Base-by-base conservation (phyloP, 371 early-diverging fungal genomes). In the Sporodiniella umbellata region DNA sequence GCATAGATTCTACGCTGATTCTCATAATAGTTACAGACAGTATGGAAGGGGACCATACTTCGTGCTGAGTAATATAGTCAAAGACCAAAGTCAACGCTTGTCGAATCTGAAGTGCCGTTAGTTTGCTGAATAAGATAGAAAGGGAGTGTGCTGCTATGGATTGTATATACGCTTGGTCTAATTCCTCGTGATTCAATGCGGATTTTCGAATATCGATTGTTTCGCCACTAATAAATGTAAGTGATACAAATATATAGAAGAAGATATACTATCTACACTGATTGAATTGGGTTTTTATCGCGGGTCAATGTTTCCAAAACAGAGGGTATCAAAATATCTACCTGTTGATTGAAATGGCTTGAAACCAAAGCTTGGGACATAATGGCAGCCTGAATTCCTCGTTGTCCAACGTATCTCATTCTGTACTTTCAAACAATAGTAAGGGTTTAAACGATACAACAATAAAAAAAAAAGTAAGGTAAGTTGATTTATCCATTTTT, bases 31-130 rank as follows among this genome's bases (percentile, higher is more conserved):
- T 75, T 1, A 83, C 68, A 15, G n/a, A n/a, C n/a, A 69, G 76
- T 54, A 75, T 71, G 14, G 60, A 59, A 33, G 77, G 57, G 17
- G 84, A 76, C 88, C 88, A 87, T 35, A 66, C 52, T 7, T 73
- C 57, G 35, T 76, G 56, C 26, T 76, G 66, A 47, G 86, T 85
- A 65, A 89, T 60, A 56, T 72, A 77, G 11, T 78, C 63, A 60
- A 83, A 75, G 26, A 75, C 53, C 14, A 78, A 76, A 24, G 49
- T 54, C 14, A 87, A 59, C 3, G 79, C 60, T 12, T 60, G 42
- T 31, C 77, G 66, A 30, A 86, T 62, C 28, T 72, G 69, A 1
- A 64, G 62, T 1, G 78, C 74, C 24, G 62, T 70, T 6, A 64
- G 17, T 40, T 60, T 64, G 31, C 39, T 58, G 39, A 73, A 70